Conservation (phyloP, 2,329 filamentous ascomycete species). For the Aspergillus pseudoglaucus region DNA sequence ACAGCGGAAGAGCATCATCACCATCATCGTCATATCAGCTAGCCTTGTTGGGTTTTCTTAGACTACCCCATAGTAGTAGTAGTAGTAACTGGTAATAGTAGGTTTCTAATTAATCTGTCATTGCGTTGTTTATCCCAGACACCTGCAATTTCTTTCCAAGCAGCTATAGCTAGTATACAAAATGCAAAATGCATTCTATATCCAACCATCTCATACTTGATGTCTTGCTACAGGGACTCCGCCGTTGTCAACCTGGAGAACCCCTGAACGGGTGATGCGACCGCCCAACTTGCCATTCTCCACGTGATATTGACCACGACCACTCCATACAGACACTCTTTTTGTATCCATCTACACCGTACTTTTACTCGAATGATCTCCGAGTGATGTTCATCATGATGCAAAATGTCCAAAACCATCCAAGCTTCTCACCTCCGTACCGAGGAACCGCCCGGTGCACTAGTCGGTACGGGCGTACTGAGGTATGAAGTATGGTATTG, state of each 20-base stretch:
- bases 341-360: not conserved
- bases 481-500: not conserved
- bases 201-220: not conserved
- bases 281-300: not conserved
- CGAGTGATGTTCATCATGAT: constrained; percentile 15
- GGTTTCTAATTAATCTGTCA: not conserved
- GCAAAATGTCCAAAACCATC: constrained; percentile 5
- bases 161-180: not conserved
- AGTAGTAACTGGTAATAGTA: not conserved
- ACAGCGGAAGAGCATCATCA: constrained; percentile 1
- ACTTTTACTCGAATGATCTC: not conserved
- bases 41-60: too few relatives aligned
- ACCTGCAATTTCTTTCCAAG: not conserved
- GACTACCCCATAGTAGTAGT: too few relatives aligned
- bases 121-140: not conserved
- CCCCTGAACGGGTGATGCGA: not conserved
- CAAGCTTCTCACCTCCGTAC: not conserved
- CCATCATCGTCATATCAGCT: not conserved
- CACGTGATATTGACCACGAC: not conserved
- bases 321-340: too few relatives aligned
- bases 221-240: not conserved
- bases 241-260: not conserved
- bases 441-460: not conserved
- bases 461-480: not conserved
- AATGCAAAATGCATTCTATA: not conserved